phyloP scores from a whole-genome alignment of 2,329 filamentous ascomycete species.

The Fusarium napiforme region DNA sequence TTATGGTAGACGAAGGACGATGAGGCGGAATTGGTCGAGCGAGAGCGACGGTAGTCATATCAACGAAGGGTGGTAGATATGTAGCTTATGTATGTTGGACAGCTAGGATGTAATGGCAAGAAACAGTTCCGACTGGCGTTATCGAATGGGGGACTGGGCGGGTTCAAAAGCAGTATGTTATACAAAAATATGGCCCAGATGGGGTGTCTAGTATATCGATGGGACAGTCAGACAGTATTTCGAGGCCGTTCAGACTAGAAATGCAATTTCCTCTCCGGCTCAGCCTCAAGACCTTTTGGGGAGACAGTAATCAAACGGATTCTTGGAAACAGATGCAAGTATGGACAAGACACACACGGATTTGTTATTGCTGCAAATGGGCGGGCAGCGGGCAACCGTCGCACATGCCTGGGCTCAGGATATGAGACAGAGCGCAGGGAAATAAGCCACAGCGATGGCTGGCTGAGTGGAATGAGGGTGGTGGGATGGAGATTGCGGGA shows the following conservation, averaged over 20 bases:
- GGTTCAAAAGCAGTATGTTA: conserved; percentile 28
- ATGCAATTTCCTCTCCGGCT: conserved; percentile 24
- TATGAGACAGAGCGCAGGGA: conserved; percentile 26
- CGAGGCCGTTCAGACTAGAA: conserved; percentile 17
- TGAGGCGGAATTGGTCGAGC: conserved; percentile 60
- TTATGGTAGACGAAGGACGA: conserved; percentile 56
- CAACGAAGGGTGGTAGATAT: conserved; percentile 13
- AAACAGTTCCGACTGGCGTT: neutral
- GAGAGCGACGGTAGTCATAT: conserved; percentile 67
- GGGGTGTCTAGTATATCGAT: conserved; percentile 18
- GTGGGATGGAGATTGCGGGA: conserved; percentile 17
- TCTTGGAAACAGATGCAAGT: conserved; percentile 21
- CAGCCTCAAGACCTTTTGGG: conserved; percentile 30
- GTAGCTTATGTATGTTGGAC: conserved; percentile 14
- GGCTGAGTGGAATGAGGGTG: conserved; percentile 18
- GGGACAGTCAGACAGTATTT: conserved; percentile 21
- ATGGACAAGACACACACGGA: conserved; percentile 27
- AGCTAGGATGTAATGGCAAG: conserved; percentile 1
- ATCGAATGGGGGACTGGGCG: conserved; percentile 12
- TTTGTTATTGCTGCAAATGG: conserved; percentile 33
- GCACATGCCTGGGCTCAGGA: conserved; percentile 39
- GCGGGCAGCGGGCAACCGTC: conserved; percentile 21
- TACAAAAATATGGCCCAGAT: conserved; percentile 18
- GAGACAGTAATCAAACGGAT: conserved; percentile 25
- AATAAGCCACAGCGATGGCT: conserved; percentile 27